Percentiles rank a stretch among this genome's conserved stretches.
phyloP scores from a whole-genome alignment of 345 rosid species.

The Salix caprea region DNA sequence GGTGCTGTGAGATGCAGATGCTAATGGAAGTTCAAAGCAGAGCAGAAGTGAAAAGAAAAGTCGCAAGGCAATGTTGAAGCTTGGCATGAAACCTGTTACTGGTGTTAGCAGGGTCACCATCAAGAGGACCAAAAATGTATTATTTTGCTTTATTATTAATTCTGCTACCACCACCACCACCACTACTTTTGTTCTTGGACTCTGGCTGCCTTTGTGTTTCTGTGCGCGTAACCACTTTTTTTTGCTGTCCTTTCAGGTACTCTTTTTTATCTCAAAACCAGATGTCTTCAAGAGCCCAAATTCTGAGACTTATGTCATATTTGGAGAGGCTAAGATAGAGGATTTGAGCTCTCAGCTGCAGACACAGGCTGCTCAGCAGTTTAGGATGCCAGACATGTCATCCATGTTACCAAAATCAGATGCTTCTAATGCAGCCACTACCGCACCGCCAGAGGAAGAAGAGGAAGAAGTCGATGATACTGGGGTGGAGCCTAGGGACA shows the following conservation, averaged over 20 bases:
- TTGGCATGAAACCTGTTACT: constrained; percentile 78
- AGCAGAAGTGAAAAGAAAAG: constrained; percentile 89
- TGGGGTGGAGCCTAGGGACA: constrained; percentile 73
- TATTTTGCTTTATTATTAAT: background rate
- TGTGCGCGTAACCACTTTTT: background rate
- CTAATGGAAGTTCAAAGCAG: constrained; percentile 69
- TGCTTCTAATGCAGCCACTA: constrained; percentile 28
- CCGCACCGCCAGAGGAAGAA: constrained; percentile 52
- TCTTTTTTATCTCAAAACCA: constrained; percentile 80
- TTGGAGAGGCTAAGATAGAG: constrained; percentile 91
- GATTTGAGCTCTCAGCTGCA: constrained; percentile 90
- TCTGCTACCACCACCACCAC: too few relatives aligned
- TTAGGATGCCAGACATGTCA: constrained; percentile 69
- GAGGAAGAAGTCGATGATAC: constrained; percentile 76
- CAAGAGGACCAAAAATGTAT: constrained; percentile 76
- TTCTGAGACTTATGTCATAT: constrained; percentile 78
- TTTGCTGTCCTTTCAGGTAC: constrained; percentile 39
- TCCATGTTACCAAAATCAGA: constrained; percentile 58
- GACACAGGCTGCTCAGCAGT: constrained; percentile 86
- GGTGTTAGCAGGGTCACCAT: constrained; percentile 81
- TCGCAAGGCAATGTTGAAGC: constrained; percentile 78
- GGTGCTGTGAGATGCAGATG: constrained; percentile 39
- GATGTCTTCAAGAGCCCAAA: constrained; percentile 87
- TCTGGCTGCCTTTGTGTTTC: constrained; percentile 3
- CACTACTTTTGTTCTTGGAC: background rate